Evolutionary conservation across 2,329 filamentous ascomycete species (phyloP).

Genomic region (Clonostachys byssicola): DNA sequence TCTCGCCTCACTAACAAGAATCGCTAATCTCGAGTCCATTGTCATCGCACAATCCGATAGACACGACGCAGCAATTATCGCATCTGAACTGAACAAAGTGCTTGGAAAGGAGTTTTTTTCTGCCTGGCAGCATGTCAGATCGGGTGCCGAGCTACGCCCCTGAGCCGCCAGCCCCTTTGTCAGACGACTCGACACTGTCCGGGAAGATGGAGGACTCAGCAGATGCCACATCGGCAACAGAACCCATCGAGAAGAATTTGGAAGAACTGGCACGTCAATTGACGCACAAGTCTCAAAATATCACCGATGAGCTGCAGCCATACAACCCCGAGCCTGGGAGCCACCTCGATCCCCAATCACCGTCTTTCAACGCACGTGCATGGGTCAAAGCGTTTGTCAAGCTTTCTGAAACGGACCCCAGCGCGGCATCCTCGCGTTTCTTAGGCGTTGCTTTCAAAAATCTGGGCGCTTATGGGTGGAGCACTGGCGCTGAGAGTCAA

Average conservation of each 20-base stretch:
- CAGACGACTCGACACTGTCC: no score
- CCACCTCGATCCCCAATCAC: constrained; percentile 13
- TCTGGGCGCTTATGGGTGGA: constrained; percentile 18
- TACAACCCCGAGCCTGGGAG: constrained; percentile 11
- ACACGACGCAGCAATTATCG: no score
- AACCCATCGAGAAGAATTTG: background rate
- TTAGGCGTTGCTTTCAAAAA: constrained; percentile 19
- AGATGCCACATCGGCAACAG: no score
- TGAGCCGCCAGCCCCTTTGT: no score
- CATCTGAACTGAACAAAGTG: no score
- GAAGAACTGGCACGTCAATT: background rate
- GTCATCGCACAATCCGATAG: no score
- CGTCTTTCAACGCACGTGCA: constrained; percentile 14
- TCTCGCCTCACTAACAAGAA: no score
- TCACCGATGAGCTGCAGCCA: background rate
- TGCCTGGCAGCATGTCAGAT: no score
- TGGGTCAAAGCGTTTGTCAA: constrained; percentile 18
- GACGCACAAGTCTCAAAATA: background rate
- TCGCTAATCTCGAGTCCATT: no score
- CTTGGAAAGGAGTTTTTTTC: no score
- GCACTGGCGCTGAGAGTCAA: constrained; percentile 13
- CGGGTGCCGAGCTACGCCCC: no score
- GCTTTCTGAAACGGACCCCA: constrained; percentile 14
- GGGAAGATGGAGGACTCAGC: no score
- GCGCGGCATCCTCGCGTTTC: constrained; percentile 13